Base-by-base conservation (phyloP, 768 basidiomycete species). In the Hygrocybe coccinea region DNA sequence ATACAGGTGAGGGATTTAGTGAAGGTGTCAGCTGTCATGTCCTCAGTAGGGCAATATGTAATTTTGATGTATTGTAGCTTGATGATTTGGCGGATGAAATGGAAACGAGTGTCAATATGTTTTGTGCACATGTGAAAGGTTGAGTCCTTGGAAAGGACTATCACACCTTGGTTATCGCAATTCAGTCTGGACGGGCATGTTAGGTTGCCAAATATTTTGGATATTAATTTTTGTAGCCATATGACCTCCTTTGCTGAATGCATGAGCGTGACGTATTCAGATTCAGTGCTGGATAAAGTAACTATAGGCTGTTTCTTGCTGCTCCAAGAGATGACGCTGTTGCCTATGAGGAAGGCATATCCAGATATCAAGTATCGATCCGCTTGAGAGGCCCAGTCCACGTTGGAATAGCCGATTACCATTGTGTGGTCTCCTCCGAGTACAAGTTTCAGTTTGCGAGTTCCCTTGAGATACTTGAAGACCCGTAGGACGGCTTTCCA, bases 401-500 rank as follows among this genome's bases (percentile, higher is more conserved):
- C 57, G 48, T 61, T 59, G 17, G 50, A 57, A 33, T 35, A 55
- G 2, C 50, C 48, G 12, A 17, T 8, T 10, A 9, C 12, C 15
- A 19, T 44, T 1, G 15, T 59, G 33, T 61, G 38, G 8, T 24
- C 17, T 14, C 48, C 51, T 12, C 59, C 60, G 29, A 58, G 59
- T 7, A 54, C 56, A 9, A 66, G 54, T 12, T 48, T 51, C 2
- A 59, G 21, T 7, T 53, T 50, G n/a, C 43, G 54, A 1, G 54
- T 62, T 1, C 52, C 50, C 12, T 58, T 52, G 12, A 79, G 58
- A 56, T 77, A 79, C 1, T 62, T 60, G 35, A 71, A 45, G n/a
- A 59, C 44, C 17, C 64, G 65, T 56, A 73, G 71, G 33, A 69
- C 64, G 4, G 64, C 59, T 25, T 52, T 55, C 57, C 60, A 56